Evolutionary conservation across 352 stramenopile species (phyloP).

Genomic region (Phytopythium vexans): DNA sequence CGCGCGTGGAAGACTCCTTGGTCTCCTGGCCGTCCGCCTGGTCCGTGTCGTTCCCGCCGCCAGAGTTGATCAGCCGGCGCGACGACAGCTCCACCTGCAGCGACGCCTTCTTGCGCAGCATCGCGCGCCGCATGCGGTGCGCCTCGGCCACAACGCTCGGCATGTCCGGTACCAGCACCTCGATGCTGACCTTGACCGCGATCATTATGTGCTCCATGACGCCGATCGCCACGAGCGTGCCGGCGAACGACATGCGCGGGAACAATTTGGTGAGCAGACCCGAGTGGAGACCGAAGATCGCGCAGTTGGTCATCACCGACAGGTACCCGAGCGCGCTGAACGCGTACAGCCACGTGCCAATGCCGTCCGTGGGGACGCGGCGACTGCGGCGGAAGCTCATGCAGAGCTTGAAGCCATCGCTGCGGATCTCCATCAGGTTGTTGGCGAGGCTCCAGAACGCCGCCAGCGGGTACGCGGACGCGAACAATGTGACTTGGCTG

Average conservation of each 20-base stretch:
- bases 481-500: constrained; percentile 93
- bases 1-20: not conserved
- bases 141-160: constrained; percentile 55
- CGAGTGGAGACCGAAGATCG: constrained; percentile 91
- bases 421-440: constrained; percentile 94
- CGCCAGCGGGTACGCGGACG: constrained; percentile 90
- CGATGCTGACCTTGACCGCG: constrained; percentile 71
- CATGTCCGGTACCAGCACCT: constrained; percentile 73
- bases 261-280: constrained; percentile 74
- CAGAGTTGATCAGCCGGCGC: constrained; percentile 30
- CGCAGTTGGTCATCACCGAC: constrained; percentile 93
- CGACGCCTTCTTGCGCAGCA: constrained; percentile 69
- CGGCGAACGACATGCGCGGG: constrained; percentile 57
- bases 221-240: constrained; percentile 46
- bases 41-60: constrained; percentile 6
- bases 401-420: constrained; percentile 94
- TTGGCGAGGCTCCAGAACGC: constrained; percentile 92
- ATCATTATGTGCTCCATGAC: constrained; percentile 83
- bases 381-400: constrained; percentile 76
- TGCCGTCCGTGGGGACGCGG: constrained; percentile 64
- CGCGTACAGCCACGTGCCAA: constrained; percentile 92
- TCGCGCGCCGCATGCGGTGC: constrained; percentile 62
- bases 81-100: constrained; percentile 70
- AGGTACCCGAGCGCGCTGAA: constrained; percentile 90
- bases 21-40: constrained; percentile 20